Base-by-base conservation (phyloP, 2,329 filamentous ascomycete species). In the Colletotrichum godetiae region DNA sequence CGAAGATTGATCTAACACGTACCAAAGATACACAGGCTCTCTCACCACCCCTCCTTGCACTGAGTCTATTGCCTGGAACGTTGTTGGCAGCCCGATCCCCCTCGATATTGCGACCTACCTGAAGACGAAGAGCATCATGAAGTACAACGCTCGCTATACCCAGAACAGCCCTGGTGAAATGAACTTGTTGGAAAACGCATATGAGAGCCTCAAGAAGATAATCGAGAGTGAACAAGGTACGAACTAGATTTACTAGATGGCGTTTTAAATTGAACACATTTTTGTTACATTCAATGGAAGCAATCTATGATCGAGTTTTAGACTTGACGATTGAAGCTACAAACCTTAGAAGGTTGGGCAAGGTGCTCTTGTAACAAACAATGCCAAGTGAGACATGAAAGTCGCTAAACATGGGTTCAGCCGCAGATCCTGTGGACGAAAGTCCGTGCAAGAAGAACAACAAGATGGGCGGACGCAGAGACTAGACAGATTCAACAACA, bases 11-110 rank as follows among this genome's bases (percentile, higher is more conserved):
- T n/a, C 58, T 72, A 37, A 70, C 33, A 8, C 24, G 12, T 10
- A 2, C 15, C 2, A 29, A 65, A 84, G 80, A 24, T 92, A 92
- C 82, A 79, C 80, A 10, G 90, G 90, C 22, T 91, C 88, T n/a
- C 83, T 92, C 58, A 92, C 90, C 56, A 92, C 90, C 0, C 90
- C 91, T n/a, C 90, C 90, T 4, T 92, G 90, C 81, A 84, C 84
- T 12, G 89, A 92, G 79, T 86, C 86, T 29, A 82, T 92, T 13
- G 82, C 80, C 8, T 91, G 89, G 84, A 81, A 89, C 58, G 80
- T 91, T 57, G 86, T 86, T 75, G 81, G 84, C 72, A 76, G 87
- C 63, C 85, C 86, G 46, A 78, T 91, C 3, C 79, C 80, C 55
- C 81, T 91, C 74, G 82, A 84, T 73, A 82, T 88, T 10, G 79